These are phyloP conservation scores for Sporothrix luriei DNA, from an alignment of 2,329 filamentous ascomycete species.

Conservation along the genomic window DNA sequence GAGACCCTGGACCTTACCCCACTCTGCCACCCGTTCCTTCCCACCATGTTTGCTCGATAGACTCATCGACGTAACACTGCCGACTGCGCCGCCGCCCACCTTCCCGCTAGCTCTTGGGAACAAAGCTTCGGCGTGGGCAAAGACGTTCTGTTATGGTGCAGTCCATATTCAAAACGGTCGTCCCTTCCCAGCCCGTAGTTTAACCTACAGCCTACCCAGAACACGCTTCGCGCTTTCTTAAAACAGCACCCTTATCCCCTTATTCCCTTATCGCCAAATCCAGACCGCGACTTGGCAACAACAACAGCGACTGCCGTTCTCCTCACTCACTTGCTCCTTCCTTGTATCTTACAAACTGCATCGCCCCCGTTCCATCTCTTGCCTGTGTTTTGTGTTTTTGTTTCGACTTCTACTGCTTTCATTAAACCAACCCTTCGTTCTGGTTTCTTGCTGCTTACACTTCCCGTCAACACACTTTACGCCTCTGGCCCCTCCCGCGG, in stretches of 20 bases:
- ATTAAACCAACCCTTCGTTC: background rate
- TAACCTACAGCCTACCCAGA: constrained; percentile 9
- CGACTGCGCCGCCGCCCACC: background rate
- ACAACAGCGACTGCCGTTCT: background rate
- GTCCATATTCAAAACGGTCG: background rate
- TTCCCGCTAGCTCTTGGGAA: constrained; percentile 24
- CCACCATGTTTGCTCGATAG: constrained; percentile 4
- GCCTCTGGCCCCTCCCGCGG: background rate
- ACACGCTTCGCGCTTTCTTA: constrained; percentile 26
- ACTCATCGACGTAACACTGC: constrained; percentile 31
- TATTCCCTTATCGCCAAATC: constrained; percentile 9
- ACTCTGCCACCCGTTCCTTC: constrained; percentile 26
- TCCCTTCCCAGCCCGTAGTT: constrained; percentile 6
- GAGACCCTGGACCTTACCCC: constrained; percentile 5
- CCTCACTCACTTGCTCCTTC: background rate
- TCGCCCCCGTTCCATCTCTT: background rate
- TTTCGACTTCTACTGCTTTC: background rate
- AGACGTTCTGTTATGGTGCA: background rate
- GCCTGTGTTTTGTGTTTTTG: background rate
- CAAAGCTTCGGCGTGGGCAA: constrained; percentile 17
- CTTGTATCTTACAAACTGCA: constrained; percentile 14
- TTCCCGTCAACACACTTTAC: constrained; percentile 11
- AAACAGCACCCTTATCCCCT: background rate
- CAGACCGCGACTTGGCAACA: constrained; percentile 18
- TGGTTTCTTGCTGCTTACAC: background rate